These are phyloP conservation scores for Melanomma pulvis-pyrius DNA, from an alignment of 495 filamentous ascomycete genomes.

Conservation along the genomic window DNA sequence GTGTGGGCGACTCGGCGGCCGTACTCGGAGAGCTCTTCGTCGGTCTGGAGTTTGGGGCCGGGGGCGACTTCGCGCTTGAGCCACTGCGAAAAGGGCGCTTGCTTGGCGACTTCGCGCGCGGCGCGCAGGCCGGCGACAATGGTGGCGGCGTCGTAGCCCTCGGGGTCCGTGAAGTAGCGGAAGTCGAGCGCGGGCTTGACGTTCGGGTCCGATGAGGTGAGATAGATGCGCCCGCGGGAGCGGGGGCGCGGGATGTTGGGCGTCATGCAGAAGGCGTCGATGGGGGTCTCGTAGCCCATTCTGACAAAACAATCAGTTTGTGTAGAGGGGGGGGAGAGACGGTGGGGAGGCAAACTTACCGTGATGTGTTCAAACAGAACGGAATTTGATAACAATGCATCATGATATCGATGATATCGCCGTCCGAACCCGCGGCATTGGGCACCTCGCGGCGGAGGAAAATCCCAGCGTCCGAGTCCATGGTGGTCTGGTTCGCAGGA, in stretches of 20 bases:
- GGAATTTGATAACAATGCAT: constrained; percentile 93
- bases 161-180: constrained; percentile 83
- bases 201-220: constrained; percentile 68
- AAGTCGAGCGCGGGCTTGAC: constrained; percentile 84
- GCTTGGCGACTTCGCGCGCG: constrained; percentile 69
- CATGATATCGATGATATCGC: constrained; percentile 76
- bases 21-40: constrained; percentile 75
- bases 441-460: constrained; percentile 73
- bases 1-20: constrained; percentile 76
- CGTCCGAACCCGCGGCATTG: constrained; percentile 65
- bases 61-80: constrained; percentile 79
- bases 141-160: constrained; percentile 80
- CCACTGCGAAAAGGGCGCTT: constrained; percentile 76
- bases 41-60: constrained; percentile 65
- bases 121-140: constrained; percentile 76
- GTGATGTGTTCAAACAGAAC: constrained; percentile 59
- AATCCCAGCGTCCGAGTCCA: constrained; percentile 83
- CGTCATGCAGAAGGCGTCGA: constrained; percentile 88
- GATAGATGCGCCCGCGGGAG: constrained; percentile 71
- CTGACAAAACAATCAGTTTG: constrained; percentile 40
- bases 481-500: constrained; percentile 75
- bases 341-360: constrained; percentile 46
- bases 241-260: constrained; percentile 84
- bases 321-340: neutral
- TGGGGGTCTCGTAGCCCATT: constrained; percentile 72